A percentile compares a stretch with the other conserved stretches of the same genome.
Conservation (phyloP, 169 alveolate genomes). For the Eimeria acervulina region DNA sequence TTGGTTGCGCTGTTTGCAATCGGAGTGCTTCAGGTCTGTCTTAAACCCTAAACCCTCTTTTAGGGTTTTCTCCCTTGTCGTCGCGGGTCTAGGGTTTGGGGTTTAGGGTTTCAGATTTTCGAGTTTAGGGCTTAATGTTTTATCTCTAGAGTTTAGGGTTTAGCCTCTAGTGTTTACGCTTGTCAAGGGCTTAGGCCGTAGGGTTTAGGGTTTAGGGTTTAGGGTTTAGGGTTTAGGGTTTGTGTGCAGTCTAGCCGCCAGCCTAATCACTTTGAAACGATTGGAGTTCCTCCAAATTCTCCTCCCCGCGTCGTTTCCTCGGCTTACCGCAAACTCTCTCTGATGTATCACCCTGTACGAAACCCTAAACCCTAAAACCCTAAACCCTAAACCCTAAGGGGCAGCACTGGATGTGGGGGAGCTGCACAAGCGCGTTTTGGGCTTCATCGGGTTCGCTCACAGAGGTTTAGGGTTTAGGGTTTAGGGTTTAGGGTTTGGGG, state of each 20-base stretch:
- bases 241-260: constrained; percentile 53
- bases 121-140: not conserved
- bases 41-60: too few species aligned
- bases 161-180: not conserved
- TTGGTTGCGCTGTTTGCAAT: constrained; percentile 62
- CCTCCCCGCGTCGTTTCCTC: constrained; percentile 44
- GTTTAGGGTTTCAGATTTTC: not conserved
- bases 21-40: constrained; percentile 70
- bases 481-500: not conserved
- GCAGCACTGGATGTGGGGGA: not conserved
- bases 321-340: constrained; percentile 65
- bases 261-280: constrained; percentile 49
- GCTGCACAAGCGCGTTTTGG: not conserved
- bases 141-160: not conserved
- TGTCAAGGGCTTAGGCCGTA: not conserved
- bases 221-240: not conserved
- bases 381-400: constrained; percentile 16
- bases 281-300: constrained; percentile 59
- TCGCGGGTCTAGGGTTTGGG: too few species aligned
- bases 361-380: not conserved
- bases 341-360: constrained; percentile 80
- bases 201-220: not conserved
- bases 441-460: not conserved
- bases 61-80: too few species aligned
- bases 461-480: too few species aligned